Conservation (phyloP, 768 basidiomycete genomes). For the Gloeophyllum trabeum region DNA sequence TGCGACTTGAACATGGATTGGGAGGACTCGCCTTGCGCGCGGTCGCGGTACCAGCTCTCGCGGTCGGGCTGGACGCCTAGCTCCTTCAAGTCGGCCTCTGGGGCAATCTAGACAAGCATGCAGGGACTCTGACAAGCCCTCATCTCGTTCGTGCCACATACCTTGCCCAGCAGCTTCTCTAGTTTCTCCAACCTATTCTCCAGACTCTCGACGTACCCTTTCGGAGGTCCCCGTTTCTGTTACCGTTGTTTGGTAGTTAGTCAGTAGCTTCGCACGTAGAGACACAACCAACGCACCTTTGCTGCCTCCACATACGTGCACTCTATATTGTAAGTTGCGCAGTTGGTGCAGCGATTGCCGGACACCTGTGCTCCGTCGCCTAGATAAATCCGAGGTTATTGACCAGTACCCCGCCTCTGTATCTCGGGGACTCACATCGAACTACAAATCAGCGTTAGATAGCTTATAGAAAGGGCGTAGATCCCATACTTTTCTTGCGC, state of each 20-base stretch:
- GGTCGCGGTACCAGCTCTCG: constrained; percentile 18
- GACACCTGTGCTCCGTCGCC: constrained; percentile 65
- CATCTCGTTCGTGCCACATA: constrained; percentile 9
- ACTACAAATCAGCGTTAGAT: constrained; percentile 25
- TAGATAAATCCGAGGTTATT: constrained; percentile 13
- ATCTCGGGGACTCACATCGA: constrained; percentile 37
- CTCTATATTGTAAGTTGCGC: constrained; percentile 41
- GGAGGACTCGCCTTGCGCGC: not conserved
- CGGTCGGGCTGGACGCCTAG: constrained; percentile 34
- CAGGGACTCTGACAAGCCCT: not conserved
- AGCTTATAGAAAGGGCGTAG: constrained; percentile 3
- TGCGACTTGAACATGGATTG: constrained; percentile 12
- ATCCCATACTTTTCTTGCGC: constrained; percentile 65
- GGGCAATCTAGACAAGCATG: constrained; percentile 36
- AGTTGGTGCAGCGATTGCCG: constrained; percentile 53
- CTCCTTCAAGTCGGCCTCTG: constrained; percentile 51
- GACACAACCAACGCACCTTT: constrained; percentile 31
- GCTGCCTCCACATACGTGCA: constrained; percentile 63
- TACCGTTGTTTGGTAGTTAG: not conserved
- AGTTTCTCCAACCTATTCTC: constrained; percentile 32
- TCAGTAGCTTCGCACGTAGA: not conserved
- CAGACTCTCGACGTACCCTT: constrained; percentile 37
- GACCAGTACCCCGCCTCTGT: not conserved
- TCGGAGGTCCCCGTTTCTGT: constrained; percentile 48
- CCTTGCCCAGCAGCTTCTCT: constrained; percentile 25